Base-by-base conservation (phyloP, 108 stramenopile genomes). In the Asterionellopsis glacialis region DNA sequence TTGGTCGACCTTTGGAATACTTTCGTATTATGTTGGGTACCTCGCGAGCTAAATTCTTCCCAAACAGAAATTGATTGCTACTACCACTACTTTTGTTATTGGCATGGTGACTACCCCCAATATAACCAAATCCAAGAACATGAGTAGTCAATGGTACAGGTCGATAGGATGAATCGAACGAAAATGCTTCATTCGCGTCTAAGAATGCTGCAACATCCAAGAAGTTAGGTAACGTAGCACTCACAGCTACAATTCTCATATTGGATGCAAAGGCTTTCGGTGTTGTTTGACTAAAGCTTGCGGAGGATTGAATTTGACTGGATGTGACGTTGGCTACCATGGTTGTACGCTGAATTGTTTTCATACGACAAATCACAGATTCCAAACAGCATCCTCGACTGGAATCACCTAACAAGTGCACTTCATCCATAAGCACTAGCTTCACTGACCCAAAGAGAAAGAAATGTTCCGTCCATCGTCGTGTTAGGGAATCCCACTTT, bases 201-300 rank as follows among this genome's bases (percentile, higher is more conserved):
- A 97, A 19, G 63, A 95, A 96, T 12, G 79, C 70, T 0, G 95
- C 96, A 25, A 97, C 81, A 44, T 98, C 95, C 0, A 28, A 47
- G n/a, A 96, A 70, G 68, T 98, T 98, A 9, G 97, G 96, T 5
- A 98, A 81, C 4, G 96, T 97, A 2, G 97, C 97, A 7, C 94
- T 96, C 6, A 96, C 92, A 11, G 93, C 94, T 6, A 98, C 81
- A 22, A 83, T 76, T 55, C 97, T 74, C 81, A 95, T 80, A 52
- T 53, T 59, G 7, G 87, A 79, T n/a, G 65, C 55, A 21, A 90
- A 69, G n/a, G 83, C 79, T 10, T 80, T 68, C 54, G 80, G 76
- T 15, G 60, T 74, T 42, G 90, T 76, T 15, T 74, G 25, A 15
- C 63, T 59, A 67, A 76, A 88, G 60, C 87, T 85, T 9, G 47